These are phyloP conservation scores for Ustilago xerochloae DNA, from an alignment of 1,284 basidiomycete genomes.

Conservation along the genomic window DNA sequence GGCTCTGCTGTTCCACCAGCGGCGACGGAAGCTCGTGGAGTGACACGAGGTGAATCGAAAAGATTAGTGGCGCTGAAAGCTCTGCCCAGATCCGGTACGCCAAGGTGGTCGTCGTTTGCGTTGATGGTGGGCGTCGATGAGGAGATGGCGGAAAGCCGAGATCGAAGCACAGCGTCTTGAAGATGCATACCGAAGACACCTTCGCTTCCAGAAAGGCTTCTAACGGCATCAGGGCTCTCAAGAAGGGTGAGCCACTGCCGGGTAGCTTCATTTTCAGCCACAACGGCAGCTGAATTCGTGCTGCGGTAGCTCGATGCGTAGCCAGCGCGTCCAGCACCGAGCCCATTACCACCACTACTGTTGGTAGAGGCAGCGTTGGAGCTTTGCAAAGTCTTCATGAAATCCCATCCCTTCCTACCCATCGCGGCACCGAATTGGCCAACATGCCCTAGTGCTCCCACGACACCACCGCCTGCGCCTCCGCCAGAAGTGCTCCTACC, in stretches of 20 bases:
- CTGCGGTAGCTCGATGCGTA: not conserved
- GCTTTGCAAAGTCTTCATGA: constrained; percentile 44
- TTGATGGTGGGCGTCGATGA: not conserved
- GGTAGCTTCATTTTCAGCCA: constrained; percentile 47
- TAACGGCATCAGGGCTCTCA: constrained; percentile 5
- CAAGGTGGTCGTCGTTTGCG: constrained; percentile 18
- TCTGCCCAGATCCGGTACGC: constrained; percentile 44
- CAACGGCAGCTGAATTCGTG: not conserved
- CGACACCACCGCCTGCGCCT: constrained; percentile 28
- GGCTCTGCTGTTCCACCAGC: constrained; percentile 9
- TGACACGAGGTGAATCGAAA: constrained; percentile 24
- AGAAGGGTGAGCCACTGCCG: constrained; percentile 41
- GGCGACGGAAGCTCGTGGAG: constrained; percentile 27
- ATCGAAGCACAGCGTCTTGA: constrained; percentile 50
- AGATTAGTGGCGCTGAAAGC: constrained; percentile 33
- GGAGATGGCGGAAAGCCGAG: constrained; percentile 23
- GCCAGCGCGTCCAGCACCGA: too few relatives aligned
- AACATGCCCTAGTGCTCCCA: constrained; percentile 44
- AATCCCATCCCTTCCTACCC: constrained; percentile 56
- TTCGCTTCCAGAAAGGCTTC: not conserved
- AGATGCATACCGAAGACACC: constrained; percentile 59
- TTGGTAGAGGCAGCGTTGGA: constrained; percentile 6
- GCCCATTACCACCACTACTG: not conserved
- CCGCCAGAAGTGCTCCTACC: constrained; percentile 15
- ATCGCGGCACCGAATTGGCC: constrained; percentile 55